Percentiles rank a stretch among this genome's conserved stretches.
Conservation (phyloP, 164 flowering plant species). For the Aristolochia californica region DNA sequence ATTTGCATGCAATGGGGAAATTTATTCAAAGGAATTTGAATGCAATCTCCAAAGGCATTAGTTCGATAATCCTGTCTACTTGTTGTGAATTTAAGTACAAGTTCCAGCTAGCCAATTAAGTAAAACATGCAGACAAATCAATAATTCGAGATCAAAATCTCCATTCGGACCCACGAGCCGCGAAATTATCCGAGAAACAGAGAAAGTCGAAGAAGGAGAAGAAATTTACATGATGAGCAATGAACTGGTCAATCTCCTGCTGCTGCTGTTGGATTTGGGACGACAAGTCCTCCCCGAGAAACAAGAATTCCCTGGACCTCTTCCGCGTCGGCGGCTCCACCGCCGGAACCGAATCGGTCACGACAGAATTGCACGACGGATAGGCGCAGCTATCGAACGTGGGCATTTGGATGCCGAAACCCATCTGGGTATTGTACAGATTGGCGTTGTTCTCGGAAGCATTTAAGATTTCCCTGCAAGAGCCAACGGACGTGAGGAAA, state of each 20-base stretch:
- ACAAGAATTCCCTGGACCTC: slow-evolving; percentile 24
- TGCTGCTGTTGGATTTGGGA: slow-evolving; percentile 54
- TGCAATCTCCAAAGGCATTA: no score
- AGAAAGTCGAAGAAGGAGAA: background rate
- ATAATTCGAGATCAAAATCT: no score
- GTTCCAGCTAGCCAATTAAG: no score
- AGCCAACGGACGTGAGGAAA: background rate
- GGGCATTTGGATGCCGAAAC: slow-evolving; percentile 12
- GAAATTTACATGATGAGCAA: slow-evolving; percentile 52
- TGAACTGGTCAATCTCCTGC: slow-evolving; percentile 44
- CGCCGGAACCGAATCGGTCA: slow-evolving; percentile 13
- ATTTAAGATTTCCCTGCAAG: slow-evolving; percentile 24
- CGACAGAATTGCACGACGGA: slow-evolving; percentile 16
- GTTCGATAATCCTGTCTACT: no score
- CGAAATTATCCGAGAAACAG: background rate
- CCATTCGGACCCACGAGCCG: background rate
- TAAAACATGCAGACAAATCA: no score
- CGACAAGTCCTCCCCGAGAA: slow-evolving; percentile 58
- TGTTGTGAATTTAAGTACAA: no score
- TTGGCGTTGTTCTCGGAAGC: slow-evolving; percentile 11
- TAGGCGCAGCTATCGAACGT: slow-evolving; percentile 4
- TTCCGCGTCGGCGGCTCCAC: slow-evolving; percentile 34
- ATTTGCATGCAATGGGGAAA: no score
- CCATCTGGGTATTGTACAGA: slow-evolving; percentile 20
- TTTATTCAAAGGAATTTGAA: no score